Evolutionary conservation across 2,329 filamentous ascomycete species (phyloP), one percentile per base, ranked within the genome.

Genomic region (Atkinsonella texensis): DNA sequence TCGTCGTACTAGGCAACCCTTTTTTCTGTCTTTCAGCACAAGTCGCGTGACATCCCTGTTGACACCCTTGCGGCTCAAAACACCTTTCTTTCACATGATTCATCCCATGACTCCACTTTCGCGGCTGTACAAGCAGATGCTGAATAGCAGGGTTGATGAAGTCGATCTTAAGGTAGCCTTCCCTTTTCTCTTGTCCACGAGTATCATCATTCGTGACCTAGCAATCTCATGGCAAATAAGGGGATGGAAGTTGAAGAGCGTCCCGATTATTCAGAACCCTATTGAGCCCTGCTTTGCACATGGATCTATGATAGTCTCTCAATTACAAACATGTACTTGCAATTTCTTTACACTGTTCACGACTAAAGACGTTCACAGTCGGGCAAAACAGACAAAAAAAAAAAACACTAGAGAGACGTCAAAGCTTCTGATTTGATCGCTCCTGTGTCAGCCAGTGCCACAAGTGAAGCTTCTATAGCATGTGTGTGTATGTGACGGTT

Each of bases 401-500:
- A 23, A 23, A 23, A 23, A 23, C 5, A 7, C 18, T 13, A 51
- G 28, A 48, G 43, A 47, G 18, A 43, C 1, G 13, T 42, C 50
- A 7, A 49, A 17, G 41, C 35, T 38, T 52, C 33, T 39, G 10
- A 35, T 46, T 49, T 6, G 13, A 18, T 42, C 28, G 35, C 15
- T 43, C 33, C 4, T 28, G 35, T 43, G 49, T 35, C 49, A 52
- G 18, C 42, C 49, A 43, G 49, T 52, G 45, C 35, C 48, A 48
- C 40, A 44, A 50, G 32, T 18, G 11, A 11, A 38, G 39, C 28
- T 41, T 41, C 20, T n/a, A 31, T 23, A 32, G n/a, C 38, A 23
- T 17, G 38, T 23, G 10, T 17, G 38, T 23, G 10, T 39, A 46
- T 44, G 20, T 9, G 18, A 54, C 31, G 39, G 44, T 54, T 54